Percentiles rank a stretch among this genome's conserved stretches.
Evolutionary conservation across 2,329 filamentous ascomycete species (phyloP).

Genomic region (Bipolaris bicolor): DNA sequence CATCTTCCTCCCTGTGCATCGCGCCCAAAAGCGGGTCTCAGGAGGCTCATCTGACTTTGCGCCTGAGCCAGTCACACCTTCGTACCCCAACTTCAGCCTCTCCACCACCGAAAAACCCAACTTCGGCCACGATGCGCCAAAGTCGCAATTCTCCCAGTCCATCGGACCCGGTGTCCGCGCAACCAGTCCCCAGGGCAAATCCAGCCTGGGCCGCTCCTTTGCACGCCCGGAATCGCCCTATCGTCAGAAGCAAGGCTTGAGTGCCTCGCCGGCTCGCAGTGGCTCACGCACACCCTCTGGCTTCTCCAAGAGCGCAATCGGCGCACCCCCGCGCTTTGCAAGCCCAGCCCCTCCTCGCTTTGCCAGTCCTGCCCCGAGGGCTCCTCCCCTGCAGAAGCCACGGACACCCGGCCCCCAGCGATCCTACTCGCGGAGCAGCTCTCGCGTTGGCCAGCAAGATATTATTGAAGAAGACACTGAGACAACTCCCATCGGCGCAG

Average conservation of each 20-base stretch:
- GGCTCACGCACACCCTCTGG: constrained; percentile 61
- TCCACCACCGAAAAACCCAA: constrained; percentile 58
- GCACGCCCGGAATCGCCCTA: constrained; percentile 86
- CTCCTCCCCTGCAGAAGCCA: constrained; percentile 59
- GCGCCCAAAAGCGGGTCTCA: constrained; percentile 73
- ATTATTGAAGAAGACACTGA: constrained; percentile 50
- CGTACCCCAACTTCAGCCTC: constrained; percentile 62
- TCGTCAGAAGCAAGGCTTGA: constrained; percentile 59
- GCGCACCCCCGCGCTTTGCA: constrained; percentile 63
- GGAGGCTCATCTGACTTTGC: constrained; percentile 63
- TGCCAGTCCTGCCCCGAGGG: constrained; percentile 64
- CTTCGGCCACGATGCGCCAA: constrained; percentile 61
- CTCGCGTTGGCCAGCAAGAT: constrained; percentile 52
- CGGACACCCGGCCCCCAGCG: constrained; percentile 50
- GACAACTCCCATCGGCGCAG: constrained; percentile 59
- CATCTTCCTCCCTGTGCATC: constrained; percentile 89
- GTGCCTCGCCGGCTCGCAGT: constrained; percentile 58
- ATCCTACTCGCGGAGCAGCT: constrained; percentile 56
- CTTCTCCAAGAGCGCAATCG: constrained; percentile 60
- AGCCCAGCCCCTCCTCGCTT: constrained; percentile 67
- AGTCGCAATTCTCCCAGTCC: constrained; percentile 87
- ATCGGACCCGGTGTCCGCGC: constrained; percentile 74
- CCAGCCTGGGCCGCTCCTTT: constrained; percentile 71
- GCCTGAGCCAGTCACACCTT: constrained; percentile 72
- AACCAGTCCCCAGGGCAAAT: constrained; percentile 73